These are phyloP conservation scores for Claviceps pusilla DNA, from an alignment of 2,329 filamentous ascomycete species.

Conservation along the genomic window DNA sequence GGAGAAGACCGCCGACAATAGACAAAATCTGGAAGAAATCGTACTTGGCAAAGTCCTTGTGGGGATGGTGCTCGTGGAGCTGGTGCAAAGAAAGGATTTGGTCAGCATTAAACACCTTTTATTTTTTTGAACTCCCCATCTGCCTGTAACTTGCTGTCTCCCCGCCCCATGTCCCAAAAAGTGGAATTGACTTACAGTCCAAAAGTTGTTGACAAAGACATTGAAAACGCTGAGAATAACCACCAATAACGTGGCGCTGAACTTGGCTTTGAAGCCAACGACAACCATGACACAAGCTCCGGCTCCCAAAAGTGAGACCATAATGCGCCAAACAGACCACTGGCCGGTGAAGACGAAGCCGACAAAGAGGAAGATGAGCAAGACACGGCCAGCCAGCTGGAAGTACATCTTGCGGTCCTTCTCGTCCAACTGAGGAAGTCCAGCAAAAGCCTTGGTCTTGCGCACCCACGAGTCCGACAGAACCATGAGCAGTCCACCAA, in stretches of 20 bases:
- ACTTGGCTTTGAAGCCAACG: constrained; percentile 99
- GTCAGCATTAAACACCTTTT: not conserved
- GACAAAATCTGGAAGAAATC: constrained; percentile 99
- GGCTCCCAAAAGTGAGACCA: constrained; percentile 72
- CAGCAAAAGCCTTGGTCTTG: constrained; percentile 92
- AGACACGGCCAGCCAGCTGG: constrained; percentile 86
- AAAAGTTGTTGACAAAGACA: constrained; percentile 97
- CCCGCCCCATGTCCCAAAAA: not conserved
- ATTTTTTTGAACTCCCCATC: not conserved
- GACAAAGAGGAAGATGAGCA: constrained; percentile 94
- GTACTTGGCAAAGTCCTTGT: constrained; percentile 99
- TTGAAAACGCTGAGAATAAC: constrained; percentile 95
- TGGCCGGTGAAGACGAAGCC: constrained; percentile 92
- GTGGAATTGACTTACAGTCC: constrained; percentile 57
- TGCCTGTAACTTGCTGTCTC: not conserved
- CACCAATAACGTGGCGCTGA: constrained; percentile 88
- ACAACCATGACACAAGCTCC: constrained; percentile 96
- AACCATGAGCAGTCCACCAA: constrained; percentile 95
- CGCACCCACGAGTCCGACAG: constrained; percentile 95
- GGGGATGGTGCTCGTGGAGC: constrained; percentile 94
- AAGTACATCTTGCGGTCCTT: constrained; percentile 99
- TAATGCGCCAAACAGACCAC: constrained; percentile 77
- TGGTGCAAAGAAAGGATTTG: constrained; percentile 19
- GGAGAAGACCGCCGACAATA: constrained; percentile 88
- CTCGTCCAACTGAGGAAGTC: constrained; percentile 85